Conservation (phyloP, 2,329 filamentous ascomycete genomes). For the Kalmusia sp. region DNA sequence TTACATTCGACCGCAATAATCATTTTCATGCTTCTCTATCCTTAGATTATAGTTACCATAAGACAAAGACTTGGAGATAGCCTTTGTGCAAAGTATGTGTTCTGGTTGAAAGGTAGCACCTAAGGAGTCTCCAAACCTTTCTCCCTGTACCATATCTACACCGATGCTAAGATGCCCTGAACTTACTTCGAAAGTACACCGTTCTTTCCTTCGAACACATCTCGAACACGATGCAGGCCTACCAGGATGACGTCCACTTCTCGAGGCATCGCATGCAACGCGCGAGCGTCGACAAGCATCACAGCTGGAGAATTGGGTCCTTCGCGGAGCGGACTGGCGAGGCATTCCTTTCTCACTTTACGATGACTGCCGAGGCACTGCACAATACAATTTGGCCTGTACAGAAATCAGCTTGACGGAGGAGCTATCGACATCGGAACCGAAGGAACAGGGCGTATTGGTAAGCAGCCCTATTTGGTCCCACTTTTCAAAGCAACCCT, state of each 20-base stretch:
- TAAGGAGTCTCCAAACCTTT: no score
- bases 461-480: background rate
- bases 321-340: background rate
- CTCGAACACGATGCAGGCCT: background rate
- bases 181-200: slow-evolving; percentile 1
- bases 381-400: no score
- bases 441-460: background rate
- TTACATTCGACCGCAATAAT: no score
- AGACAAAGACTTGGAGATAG: no score
- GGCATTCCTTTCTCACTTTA: no score
- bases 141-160: no score
- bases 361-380: no score
- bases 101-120: no score
- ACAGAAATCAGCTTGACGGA: no score
- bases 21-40: no score
- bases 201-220: background rate
- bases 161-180: background rate
- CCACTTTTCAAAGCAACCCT: slow-evolving; percentile 1
- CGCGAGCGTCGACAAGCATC: slow-evolving; percentile 19
- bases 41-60: no score
- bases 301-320: slow-evolving; percentile 21
- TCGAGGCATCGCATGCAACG: slow-evolving; percentile 20
- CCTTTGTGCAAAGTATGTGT: no score
- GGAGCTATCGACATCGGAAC: background rate
- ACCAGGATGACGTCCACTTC: background rate